These are phyloP conservation scores for Hygrocybe punicea DNA, from an alignment of 768 basidiomycete species.

Conservation along the genomic window DNA sequence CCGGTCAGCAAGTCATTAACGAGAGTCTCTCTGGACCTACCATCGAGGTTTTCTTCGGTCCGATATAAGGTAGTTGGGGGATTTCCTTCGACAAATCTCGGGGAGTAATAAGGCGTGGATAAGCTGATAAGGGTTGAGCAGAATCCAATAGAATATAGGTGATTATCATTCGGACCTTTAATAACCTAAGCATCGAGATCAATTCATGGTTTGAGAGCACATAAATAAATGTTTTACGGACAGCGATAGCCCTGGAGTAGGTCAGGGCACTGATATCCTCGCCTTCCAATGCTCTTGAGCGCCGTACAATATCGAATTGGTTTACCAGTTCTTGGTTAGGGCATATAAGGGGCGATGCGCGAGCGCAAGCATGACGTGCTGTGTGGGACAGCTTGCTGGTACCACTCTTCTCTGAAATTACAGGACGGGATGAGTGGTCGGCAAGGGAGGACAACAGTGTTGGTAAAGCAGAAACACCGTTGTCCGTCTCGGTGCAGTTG, in stretches of 20 bases:
- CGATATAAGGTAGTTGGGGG: neutral
- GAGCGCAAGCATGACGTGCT: slow-evolving; percentile 54
- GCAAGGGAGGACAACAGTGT: slow-evolving; percentile 2
- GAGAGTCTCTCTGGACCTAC: slow-evolving; percentile 4
- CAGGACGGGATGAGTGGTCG: slow-evolving; percentile 5
- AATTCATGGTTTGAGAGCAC: slow-evolving; percentile 1
- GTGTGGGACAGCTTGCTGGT: slow-evolving; percentile 30
- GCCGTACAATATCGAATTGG: slow-evolving; percentile 59
- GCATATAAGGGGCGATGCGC: slow-evolving; percentile 65
- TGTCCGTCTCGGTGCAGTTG: slow-evolving; percentile 41
- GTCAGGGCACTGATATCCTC: slow-evolving; percentile 64
- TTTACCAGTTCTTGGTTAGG: slow-evolving; percentile 60
- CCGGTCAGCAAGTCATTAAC: neutral
- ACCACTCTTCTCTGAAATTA: neutral
- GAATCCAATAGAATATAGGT: too few relatives aligned
- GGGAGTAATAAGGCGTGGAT: neutral
- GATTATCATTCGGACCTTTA: slow-evolving; percentile 48
- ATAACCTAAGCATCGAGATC: slow-evolving; percentile 33
- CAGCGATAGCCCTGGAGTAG: slow-evolving; percentile 71
- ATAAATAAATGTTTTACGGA: slow-evolving; percentile 31
- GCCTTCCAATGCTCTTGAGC: slow-evolving; percentile 61
- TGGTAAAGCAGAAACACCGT: slow-evolving; percentile 10
- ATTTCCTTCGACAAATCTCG: slow-evolving; percentile 38
- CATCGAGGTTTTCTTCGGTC: neutral
- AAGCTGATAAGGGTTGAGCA: neutral